A percentile compares a stretch with the other conserved stretches of the same genome.
Evolutionary conservation across 1,284 basidiomycete species (phyloP).

Genomic region (Cutaneotrichosporon cutaneum): DNA sequence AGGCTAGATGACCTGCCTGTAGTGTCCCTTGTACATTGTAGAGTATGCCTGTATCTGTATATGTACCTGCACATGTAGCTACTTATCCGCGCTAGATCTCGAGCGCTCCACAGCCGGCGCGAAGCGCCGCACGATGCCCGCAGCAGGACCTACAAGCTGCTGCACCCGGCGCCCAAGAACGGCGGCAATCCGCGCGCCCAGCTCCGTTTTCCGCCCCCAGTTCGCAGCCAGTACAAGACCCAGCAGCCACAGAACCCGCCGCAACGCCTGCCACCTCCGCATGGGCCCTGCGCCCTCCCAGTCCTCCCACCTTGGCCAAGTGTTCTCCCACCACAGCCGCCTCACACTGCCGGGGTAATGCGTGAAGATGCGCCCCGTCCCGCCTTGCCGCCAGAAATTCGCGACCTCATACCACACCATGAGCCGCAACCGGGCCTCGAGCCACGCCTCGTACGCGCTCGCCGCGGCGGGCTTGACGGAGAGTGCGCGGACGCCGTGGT

Average conservation of each 20-base stretch:
- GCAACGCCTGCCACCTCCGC: slow-evolving; percentile 7
- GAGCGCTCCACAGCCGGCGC: background rate
- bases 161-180: too few relatives aligned
- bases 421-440: slow-evolving; percentile 24
- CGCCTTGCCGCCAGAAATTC: slow-evolving; percentile 21
- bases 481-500: slow-evolving; percentile 9
- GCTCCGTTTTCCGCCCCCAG: background rate
- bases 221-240: background rate
- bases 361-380: slow-evolving; percentile 23
- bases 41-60: too few relatives aligned
- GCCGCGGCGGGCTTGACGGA: slow-evolving; percentile 15
- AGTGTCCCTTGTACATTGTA: too few relatives aligned
- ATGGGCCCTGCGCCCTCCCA: slow-evolving; percentile 16
- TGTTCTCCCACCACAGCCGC: slow-evolving; percentile 16
- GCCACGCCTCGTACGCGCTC: slow-evolving; percentile 26
- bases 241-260: background rate
- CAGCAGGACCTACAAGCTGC: background rate
- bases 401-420: slow-evolving; percentile 15
- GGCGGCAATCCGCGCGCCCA: background rate
- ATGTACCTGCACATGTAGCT: too few relatives aligned
- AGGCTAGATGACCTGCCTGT: too few relatives aligned
- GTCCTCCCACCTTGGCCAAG: slow-evolving; percentile 16
- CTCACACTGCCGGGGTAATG: slow-evolving; percentile 20
- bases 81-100: too few relatives aligned
- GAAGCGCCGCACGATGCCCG: background rate